phyloP scores from a whole-genome alignment of 768 basidiomycete species.

The Crepidotus variabilis region DNA sequence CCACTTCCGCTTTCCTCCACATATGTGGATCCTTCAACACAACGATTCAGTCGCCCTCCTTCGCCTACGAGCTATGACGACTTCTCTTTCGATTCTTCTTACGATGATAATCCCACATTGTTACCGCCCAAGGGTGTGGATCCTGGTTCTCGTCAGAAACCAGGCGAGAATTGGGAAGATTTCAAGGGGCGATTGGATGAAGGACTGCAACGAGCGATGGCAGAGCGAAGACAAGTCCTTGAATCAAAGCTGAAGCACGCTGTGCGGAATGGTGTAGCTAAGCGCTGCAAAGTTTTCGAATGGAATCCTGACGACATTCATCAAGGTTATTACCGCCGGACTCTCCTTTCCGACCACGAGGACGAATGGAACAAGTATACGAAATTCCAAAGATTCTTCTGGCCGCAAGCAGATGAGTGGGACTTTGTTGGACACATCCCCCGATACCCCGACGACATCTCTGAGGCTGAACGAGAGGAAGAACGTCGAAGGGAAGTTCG shows the following conservation, averaged over 20 bases:
- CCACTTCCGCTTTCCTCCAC: not conserved
- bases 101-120: not conserved
- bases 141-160: not conserved
- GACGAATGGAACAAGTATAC: not conserved
- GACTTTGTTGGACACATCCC: not conserved
- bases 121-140: not conserved
- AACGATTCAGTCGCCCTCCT: not conserved
- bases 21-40: not conserved
- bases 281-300: not conserved
- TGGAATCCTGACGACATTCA: not conserved
- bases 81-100: not conserved
- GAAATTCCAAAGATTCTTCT: not conserved
- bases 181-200: not conserved
- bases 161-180: not conserved
- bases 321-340: not conserved
- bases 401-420: not conserved
- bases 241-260: not conserved
- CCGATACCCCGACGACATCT: not conserved
- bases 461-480: not conserved
- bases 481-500: not conserved
- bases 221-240: not conserved
- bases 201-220: not conserved
- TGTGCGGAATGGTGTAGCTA: not conserved
- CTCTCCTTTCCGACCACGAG: not conserved
- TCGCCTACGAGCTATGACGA: not conserved